Base-by-base conservation (phyloP, 192 early-diverging fungal species). In the Linnemannia hyalina region DNA sequence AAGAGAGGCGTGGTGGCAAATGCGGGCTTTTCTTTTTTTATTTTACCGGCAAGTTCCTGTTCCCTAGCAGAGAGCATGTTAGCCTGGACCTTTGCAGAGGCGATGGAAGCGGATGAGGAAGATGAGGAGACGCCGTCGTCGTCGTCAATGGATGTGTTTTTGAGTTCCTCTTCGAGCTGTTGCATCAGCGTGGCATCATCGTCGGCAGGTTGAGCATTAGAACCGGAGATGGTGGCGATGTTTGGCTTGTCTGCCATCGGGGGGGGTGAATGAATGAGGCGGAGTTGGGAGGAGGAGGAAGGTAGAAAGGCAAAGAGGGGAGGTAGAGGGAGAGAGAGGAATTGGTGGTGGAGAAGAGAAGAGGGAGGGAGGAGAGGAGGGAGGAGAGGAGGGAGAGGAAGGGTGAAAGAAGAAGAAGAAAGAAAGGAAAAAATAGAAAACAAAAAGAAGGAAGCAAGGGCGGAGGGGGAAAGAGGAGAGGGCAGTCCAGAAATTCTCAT, bases 31-130 rank as follows among this genome's bases (percentile, higher is more conserved):
- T 65, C 26, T 60, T 26, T 3, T 22, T 52, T 18, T 70, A 26
- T 77, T 46, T 41, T 80, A 89, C 88, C 88, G 44, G 81, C 84
- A 29, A 60, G 18, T 46, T 83, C 83, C 38, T 89, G 88, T 69
- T 89, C 83, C 22, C 26, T 68, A 6, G 84, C 77, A 57, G 83
- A 69, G 9, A 89, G 73, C 49, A 76, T 73, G 54, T 89, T 89
- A 65, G 80, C 80, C 40, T 71, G 74, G 26, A 80, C 55, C 38
- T 86, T 84, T 26, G 42, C 47, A 41, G 65, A 38, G 29, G 57
- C 55, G 55, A 32, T 55, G 32, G 47, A 20, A 2, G 54, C 35
- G 22, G 75, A 63, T n/a, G 76, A 32, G 8, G 73, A 80, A 15
- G 42, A 36, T 23, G 77, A 70, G 3, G 70, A 72, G 36, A 44